A percentile compares a stretch with the other conserved stretches of the same genome.
phyloP scores from a whole-genome alignment of 495 filamentous ascomycete species.

The Penicillium malachiteum region DNA sequence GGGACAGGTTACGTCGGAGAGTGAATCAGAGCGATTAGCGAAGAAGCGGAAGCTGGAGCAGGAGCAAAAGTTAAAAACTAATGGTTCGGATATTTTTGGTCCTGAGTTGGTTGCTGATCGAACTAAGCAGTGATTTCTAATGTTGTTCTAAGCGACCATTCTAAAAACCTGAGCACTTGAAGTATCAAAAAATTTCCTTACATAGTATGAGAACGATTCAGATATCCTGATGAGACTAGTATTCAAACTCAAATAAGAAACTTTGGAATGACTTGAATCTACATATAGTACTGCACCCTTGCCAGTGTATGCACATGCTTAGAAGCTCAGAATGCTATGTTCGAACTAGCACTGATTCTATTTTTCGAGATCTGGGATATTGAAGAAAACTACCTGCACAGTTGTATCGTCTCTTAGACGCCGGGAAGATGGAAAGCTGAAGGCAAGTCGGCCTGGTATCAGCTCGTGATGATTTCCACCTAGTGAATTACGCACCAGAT shows the following conservation, averaged over 20 bases:
- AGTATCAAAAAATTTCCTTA: no score
- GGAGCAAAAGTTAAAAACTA: constrained; percentile 21
- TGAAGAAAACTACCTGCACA: constrained; percentile 64
- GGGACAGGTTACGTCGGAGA: constrained; percentile 32
- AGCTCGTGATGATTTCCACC: constrained; percentile 59
- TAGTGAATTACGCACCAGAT: constrained; percentile 62
- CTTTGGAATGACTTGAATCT: no score
- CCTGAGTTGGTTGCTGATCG: constrained; percentile 40
- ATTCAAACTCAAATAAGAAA: no score
- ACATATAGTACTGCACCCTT: no score
- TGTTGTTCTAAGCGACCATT: background rate
- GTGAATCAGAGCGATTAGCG: constrained; percentile 42
- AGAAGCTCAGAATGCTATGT: no score
- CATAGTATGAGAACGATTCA: no score
- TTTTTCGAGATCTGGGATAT: constrained; percentile 1
- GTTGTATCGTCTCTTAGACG: constrained; percentile 58
- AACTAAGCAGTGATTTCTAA: constrained; percentile 26
- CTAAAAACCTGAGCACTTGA: no score
- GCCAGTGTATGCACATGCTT: no score
- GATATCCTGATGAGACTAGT: no score
- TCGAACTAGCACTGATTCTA: no score
- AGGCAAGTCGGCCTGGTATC: constrained; percentile 52
- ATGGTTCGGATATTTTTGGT: constrained; percentile 40
- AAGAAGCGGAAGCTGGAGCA: constrained; percentile 46
- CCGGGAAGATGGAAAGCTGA: constrained; percentile 49